These are phyloP conservation scores for Trematosphaeria pertusa DNA, from an alignment of 2,329 filamentous ascomycete species.

Conservation along the genomic window DNA sequence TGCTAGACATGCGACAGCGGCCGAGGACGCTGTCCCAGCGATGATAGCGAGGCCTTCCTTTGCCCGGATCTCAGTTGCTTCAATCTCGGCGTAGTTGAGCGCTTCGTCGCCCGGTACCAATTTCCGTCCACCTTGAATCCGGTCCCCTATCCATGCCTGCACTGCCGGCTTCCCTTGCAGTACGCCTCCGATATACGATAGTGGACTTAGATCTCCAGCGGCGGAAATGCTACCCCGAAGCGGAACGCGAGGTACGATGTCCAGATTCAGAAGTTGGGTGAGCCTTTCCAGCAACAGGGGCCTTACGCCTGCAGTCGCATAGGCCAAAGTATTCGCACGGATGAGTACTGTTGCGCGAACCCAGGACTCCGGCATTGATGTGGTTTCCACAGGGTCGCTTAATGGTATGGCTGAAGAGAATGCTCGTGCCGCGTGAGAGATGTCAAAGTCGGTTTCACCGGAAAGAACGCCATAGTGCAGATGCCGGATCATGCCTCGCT, in stretches of 20 bases:
- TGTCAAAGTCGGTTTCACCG: conserved; percentile 18
- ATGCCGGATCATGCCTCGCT: conserved; percentile 13
- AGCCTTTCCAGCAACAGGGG: conserved; percentile 56
- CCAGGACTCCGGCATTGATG: conserved; percentile 49
- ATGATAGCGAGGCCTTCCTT: conserved; percentile 61
- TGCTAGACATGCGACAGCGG: conserved; percentile 26
- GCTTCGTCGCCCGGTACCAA: conserved; percentile 23
- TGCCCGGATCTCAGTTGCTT: conserved; percentile 38
- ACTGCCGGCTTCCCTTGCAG: conserved; percentile 57
- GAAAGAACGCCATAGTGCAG: conserved; percentile 19
- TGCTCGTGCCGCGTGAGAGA: conserved; percentile 10
- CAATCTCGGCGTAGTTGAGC: conserved; percentile 31
- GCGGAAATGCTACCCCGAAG: conserved; percentile 65
- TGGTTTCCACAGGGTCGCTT: conserved; percentile 17
- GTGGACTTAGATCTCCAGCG: conserved; percentile 63
- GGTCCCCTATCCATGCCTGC: conserved; percentile 42
- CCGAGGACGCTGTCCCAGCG: conserved; percentile 56
- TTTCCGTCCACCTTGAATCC: conserved; percentile 14
- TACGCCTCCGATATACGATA: conserved; percentile 61
- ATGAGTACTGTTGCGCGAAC: conserved; percentile 63
- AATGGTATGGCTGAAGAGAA: conserved; percentile 18
- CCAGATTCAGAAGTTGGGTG: conserved; percentile 43
- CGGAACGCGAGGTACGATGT: conserved; percentile 59
- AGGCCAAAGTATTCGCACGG: conserved; percentile 62
- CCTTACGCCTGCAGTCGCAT: conserved; percentile 64